These are phyloP conservation scores for Stachybotrys chartarum DNA, from an alignment of 2,329 filamentous ascomycete species.

Conservation along the genomic window DNA sequence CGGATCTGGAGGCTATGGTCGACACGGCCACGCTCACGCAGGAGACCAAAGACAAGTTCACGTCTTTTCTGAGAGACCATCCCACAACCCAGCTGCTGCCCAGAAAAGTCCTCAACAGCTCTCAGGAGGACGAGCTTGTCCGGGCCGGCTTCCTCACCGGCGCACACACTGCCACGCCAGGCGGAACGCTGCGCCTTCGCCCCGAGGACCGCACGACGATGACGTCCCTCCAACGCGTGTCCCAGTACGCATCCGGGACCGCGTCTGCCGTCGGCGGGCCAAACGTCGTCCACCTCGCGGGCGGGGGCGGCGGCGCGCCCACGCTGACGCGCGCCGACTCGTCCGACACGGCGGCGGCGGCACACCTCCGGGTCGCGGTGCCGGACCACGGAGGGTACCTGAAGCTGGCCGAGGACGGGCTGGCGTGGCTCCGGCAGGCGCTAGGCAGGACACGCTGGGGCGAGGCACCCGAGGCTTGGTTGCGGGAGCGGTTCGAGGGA, in stretches of 20 bases:
- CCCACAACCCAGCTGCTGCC: conserved; percentile 31
- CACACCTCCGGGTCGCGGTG: conserved; percentile 48
- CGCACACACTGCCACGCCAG: conserved; percentile 20
- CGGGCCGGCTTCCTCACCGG: conserved; percentile 60
- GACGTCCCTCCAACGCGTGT: conserved; percentile 54
- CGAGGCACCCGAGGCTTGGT: conserved; percentile 54
- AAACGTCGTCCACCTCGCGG: conserved; percentile 56
- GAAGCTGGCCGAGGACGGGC: conserved; percentile 54
- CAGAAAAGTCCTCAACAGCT: conserved; percentile 25
- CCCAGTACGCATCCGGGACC: conserved; percentile 60
- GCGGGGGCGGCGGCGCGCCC: conserved; percentile 42
- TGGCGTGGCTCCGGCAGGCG: conserved; percentile 54
- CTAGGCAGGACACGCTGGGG: conserved; percentile 52
- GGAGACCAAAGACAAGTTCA: conserved; percentile 42
- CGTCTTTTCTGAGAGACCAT: conserved; percentile 41
- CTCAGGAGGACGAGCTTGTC: conserved; percentile 52
- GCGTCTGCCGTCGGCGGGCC: conserved; percentile 61
- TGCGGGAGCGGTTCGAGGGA: conserved; percentile 66
- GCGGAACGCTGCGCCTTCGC: conserved; percentile 33
- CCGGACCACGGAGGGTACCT: conserved; percentile 62
- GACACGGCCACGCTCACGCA: conserved; percentile 27
- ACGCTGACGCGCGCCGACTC: conserved; percentile 17
- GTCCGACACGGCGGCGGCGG: conserved; percentile 4
- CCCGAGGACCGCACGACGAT: conserved; percentile 49
- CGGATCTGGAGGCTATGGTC: conserved; percentile 47